Evolutionary conservation across 2,329 filamentous ascomycete genomes (phyloP).

Genomic region (Plenodomus lindquistii): DNA sequence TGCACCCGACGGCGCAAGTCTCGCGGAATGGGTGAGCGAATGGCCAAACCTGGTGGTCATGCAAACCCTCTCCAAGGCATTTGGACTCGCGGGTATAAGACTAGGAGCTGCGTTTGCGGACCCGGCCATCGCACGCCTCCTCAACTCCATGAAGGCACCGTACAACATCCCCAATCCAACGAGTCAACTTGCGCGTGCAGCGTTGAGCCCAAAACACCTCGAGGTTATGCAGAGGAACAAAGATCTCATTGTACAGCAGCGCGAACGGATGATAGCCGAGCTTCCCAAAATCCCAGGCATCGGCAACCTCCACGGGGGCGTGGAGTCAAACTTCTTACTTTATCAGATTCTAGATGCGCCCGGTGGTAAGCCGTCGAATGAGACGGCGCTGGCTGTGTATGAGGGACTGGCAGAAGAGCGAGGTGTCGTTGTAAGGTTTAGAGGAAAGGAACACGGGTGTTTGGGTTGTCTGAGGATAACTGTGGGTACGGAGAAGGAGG

Average conservation of each 20-base stretch:
- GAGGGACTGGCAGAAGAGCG: slow-evolving; percentile 80
- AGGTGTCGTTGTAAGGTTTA: slow-evolving; percentile 90
- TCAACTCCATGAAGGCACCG: slow-evolving; percentile 93
- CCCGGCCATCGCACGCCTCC: slow-evolving; percentile 71
- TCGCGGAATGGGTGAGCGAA: slow-evolving; percentile 89
- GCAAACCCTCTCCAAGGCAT: slow-evolving; percentile 98
- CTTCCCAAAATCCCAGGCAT: slow-evolving; percentile 77
- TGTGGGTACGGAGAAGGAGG: slow-evolving; percentile 85
- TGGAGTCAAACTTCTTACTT: slow-evolving; percentile 84
- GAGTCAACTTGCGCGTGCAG: slow-evolving; percentile 75
- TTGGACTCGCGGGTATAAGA: slow-evolving; percentile 91
- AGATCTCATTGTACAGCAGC: slow-evolving; percentile 72
- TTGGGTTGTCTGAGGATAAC: slow-evolving; percentile 88
- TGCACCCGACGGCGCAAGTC: slow-evolving; percentile 73
- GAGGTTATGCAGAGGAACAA: slow-evolving; percentile 72
- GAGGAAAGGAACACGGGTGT: slow-evolving; percentile 91
- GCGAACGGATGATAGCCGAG: slow-evolving; percentile 73
- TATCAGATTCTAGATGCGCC: slow-evolving; percentile 79
- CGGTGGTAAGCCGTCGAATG: slow-evolving; percentile 75
- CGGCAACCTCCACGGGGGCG: slow-evolving; percentile 78
- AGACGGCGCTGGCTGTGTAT: slow-evolving; percentile 77
- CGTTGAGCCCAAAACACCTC: slow-evolving; percentile 69
- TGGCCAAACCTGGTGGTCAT: slow-evolving; percentile 96
- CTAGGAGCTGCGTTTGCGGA: slow-evolving; percentile 84
- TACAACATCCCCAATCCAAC: slow-evolving; percentile 95